Base-by-base conservation (phyloP, 371 early-diverging fungal genomes). In the Mucor racemosus region DNA sequence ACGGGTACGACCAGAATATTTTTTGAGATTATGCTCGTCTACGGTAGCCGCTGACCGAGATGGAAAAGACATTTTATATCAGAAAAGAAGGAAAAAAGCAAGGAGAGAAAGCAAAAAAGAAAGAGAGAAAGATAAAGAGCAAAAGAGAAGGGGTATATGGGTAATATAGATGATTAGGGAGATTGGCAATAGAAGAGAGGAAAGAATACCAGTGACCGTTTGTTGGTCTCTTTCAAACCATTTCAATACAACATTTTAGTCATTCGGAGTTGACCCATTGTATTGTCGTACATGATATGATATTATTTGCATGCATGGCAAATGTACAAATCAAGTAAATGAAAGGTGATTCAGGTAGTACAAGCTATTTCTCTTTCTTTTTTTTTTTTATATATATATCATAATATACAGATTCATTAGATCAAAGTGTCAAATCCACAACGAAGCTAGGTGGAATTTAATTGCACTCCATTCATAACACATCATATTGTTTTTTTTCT, bases 1-100 rank as follows among this genome's bases (percentile, higher is more conserved):
- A 10, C 71, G 58, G 6, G 50, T 40, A 41, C 68, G 64, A 40
- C 59, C 50, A 36, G n/a, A 14, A n/a, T 56, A 56, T 36, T 36
- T 56, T 14, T 21, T 58, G 21, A 39, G 13, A 2, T 58, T 21
- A 0, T 36, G 56, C 34, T 58, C 58, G 21, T 58, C 57, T 5
- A 36, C 36, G n/a, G 35, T n/a, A 26, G 36, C 40, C 10, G 34
- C 21, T 58, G 39, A 26, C 21, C 21, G 36, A 39, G 58, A 36
- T 58, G 58, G 58, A 14, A 58, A 58, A 21, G 58, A 58, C 58
- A 58, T 58, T 56, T 50, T 53, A 26, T 53, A 53, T 21, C 53
- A 26, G 53, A 1, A 11, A 50, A 3, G 7, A 31, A 21, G 50
- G 50, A 13, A 46, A 7, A 46, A 26, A 26, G 33, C 26, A 26